Conservation (phyloP, 768 basidiomycete genomes). For the Macrocybe gigantea region DNA sequence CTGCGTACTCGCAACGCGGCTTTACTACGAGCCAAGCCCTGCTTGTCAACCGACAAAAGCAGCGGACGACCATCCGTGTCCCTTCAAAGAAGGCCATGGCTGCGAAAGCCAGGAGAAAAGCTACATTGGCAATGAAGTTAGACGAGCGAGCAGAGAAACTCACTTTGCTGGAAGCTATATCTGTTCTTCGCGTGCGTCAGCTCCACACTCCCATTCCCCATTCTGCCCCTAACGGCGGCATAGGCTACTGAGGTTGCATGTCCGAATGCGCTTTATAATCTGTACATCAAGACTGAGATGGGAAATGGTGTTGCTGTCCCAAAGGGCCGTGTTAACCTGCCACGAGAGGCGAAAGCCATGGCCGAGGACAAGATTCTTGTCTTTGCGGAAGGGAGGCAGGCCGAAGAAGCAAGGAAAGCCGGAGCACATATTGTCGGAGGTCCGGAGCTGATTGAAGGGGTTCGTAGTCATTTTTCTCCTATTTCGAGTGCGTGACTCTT, state of each 20-base stretch:
- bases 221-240: background rate
- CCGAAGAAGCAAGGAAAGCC: conserved; percentile 77
- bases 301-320: conserved; percentile 78
- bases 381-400: conserved; percentile 82
- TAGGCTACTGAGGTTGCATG: conserved; percentile 83
- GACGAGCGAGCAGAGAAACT: conserved; percentile 64
- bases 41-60: conserved; percentile 45
- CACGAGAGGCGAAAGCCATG: conserved; percentile 71
- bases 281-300: conserved; percentile 76
- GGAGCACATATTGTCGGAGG: conserved; percentile 93
- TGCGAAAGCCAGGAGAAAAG: conserved; percentile 56
- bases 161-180: conserved; percentile 58
- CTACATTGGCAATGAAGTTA: conserved; percentile 44
- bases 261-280: conserved; percentile 71
- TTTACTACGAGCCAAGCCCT: conserved; percentile 48
- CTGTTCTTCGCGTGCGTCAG: conserved; percentile 59
- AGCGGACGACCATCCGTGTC: conserved; percentile 38
- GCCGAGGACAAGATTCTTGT: conserved; percentile 79
- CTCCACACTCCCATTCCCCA: background rate
- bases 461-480: conserved; percentile 31
- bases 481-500: conserved; percentile 1
- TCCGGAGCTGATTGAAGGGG: conserved; percentile 80
- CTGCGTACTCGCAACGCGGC: conserved; percentile 22
- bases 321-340: conserved; percentile 84
- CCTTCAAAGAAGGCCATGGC: conserved; percentile 69